Percentiles rank a stretch among this genome's conserved stretches.
Conservation (phyloP, 345 rosid genomes). For the Garcia nutans region DNA sequence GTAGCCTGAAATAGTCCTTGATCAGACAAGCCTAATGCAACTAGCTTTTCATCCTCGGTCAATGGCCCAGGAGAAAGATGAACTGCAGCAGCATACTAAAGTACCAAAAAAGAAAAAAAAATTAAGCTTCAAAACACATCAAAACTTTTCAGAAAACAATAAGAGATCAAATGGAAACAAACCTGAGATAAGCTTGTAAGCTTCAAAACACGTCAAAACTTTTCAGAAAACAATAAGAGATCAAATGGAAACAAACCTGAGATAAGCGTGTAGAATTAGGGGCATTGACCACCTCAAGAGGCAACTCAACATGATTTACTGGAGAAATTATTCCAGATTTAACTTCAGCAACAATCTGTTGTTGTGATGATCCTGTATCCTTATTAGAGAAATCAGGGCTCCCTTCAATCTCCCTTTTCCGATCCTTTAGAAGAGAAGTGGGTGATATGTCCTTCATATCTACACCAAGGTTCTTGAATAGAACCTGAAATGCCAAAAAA, state of each 20-base stretch:
- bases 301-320: slow-evolving; percentile 65
- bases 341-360: slow-evolving; percentile 66
- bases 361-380: slow-evolving; percentile 73
- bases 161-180: slow-evolving; percentile 20
- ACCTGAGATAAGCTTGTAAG: slow-evolving; percentile 70
- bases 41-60: slow-evolving; percentile 83
- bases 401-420: slow-evolving; percentile 90
- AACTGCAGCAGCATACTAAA: slow-evolving; percentile 65
- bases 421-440: slow-evolving; percentile 84
- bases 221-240: background rate
- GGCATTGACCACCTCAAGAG: slow-evolving; percentile 61
- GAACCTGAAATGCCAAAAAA: slow-evolving; percentile 47
- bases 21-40: slow-evolving; percentile 70
- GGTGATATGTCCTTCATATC: slow-evolving; percentile 89
- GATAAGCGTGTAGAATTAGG: slow-evolving; percentile 73
- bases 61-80: slow-evolving; percentile 58
- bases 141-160: background rate
- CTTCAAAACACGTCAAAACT: slow-evolving; percentile 3
- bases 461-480: slow-evolving; percentile 86
- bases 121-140: slow-evolving; percentile 4
- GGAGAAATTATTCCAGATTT: slow-evolving; percentile 65
- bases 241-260: slow-evolving; percentile 54
- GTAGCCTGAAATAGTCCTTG: slow-evolving; percentile 82
- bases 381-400: slow-evolving; percentile 96
- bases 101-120: slow-evolving; percentile 14